Conservation (phyloP, 2,329 filamentous ascomycete genomes). For the Echinosphaeria canescens region DNA sequence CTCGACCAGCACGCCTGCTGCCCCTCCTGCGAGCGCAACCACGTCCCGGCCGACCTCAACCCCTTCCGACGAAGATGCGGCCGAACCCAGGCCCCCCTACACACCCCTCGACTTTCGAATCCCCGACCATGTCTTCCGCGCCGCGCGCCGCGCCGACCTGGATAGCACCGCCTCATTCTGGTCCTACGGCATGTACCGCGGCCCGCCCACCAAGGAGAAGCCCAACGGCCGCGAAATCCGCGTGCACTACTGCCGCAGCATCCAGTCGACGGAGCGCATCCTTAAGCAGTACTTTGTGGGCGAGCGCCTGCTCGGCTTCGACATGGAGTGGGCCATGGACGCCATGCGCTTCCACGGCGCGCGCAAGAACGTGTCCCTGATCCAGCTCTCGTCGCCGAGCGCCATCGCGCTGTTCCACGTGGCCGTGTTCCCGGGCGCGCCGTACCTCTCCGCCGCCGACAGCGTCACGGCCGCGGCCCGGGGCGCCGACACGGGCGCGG, state of each 20-base stretch:
- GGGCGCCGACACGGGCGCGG: conserved; percentile 19
- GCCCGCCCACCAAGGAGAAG: conserved; percentile 30
- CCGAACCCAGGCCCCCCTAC: conserved; percentile 11
- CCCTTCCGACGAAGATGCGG: background rate
- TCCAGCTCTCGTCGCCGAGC: conserved; percentile 62
- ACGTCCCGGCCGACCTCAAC: too few species aligned
- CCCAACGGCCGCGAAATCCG: too few species aligned
- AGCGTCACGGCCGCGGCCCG: too few species aligned
- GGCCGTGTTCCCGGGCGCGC: conserved; percentile 38
- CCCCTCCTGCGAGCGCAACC: too few species aligned
- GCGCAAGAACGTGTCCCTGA: conserved; percentile 54
- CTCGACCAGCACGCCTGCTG: too few species aligned
- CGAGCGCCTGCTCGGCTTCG: conserved; percentile 62
- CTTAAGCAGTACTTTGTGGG: conserved; percentile 40
- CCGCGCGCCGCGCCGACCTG: conserved; percentile 21
- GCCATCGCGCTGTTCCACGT: conserved; percentile 69
- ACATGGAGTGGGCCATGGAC: conserved; percentile 60
- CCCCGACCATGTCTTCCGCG: conserved; percentile 18
- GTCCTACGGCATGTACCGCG: conserved; percentile 46
- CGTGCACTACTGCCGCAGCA: conserved; percentile 62
- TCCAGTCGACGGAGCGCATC: conserved; percentile 43
- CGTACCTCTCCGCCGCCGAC: too few species aligned
- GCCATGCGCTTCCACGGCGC: conserved; percentile 22
- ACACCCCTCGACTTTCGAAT: conserved; percentile 23
- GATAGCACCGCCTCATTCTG: conserved; percentile 35